phyloP scores from a whole-genome alignment of 805 yeast species.

The Barnettozyma vustinii region DNA sequence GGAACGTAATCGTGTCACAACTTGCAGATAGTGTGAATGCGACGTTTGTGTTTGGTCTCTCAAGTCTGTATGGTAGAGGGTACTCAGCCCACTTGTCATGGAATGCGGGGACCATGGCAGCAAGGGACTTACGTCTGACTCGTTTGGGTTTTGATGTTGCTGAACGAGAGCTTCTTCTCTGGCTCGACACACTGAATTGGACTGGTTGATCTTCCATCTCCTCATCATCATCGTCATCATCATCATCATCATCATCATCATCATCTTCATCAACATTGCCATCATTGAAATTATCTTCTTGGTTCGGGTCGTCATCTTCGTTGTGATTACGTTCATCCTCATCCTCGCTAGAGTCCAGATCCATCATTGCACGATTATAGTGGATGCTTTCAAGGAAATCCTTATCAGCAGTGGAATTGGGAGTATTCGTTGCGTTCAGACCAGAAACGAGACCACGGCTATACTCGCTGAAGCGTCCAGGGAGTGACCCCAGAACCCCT shows the following conservation, averaged over 20 bases:
- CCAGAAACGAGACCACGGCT: not conserved
- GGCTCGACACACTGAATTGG: not conserved
- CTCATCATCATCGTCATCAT: constrained; percentile 2
- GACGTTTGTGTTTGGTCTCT: not conserved
- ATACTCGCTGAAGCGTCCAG: constrained; percentile 2
- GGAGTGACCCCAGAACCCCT: constrained; percentile 3
- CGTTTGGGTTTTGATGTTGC: not conserved
- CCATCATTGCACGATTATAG: constrained; percentile 14
- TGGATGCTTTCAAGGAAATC: constrained; percentile 2
- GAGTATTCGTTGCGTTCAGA: not conserved
- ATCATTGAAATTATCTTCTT: constrained; percentile 1
- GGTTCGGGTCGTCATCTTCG: constrained; percentile 4
- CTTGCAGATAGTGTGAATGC: constrained; percentile 20
- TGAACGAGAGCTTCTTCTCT: not conserved
- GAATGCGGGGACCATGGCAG: not conserved
- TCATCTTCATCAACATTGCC: constrained; percentile 9
- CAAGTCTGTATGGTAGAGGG: constrained; percentile 5
- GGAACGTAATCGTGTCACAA: constrained; percentile 12
- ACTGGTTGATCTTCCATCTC: not conserved
- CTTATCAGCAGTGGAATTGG: not conserved
- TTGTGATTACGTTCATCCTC: constrained; percentile 5
- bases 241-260: constrained; percentile 9
- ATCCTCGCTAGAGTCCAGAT: constrained; percentile 11
- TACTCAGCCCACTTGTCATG: constrained; percentile 2
- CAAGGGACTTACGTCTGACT: not conserved